These are phyloP conservation scores for Ophiostoma australiae DNA, from an alignment of 2,329 filamentous ascomycete species.

Conservation along the genomic window DNA sequence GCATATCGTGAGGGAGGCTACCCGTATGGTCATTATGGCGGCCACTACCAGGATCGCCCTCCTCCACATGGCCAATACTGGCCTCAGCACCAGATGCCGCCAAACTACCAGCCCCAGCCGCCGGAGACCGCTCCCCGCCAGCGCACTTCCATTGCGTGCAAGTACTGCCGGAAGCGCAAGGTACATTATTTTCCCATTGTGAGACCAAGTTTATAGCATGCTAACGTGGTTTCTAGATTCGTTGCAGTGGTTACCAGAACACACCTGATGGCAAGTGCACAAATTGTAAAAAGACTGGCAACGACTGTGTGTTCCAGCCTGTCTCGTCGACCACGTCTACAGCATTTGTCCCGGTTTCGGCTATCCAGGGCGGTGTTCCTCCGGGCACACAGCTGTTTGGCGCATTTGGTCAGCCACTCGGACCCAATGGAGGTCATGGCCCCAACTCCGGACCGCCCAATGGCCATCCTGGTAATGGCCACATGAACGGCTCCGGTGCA, in stretches of 20 bases:
- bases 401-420: constrained; percentile 53
- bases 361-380: constrained; percentile 53
- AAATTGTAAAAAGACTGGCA: constrained; percentile 58
- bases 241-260: constrained; percentile 57
- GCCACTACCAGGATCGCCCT: constrained; percentile 27
- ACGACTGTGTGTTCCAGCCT: constrained; percentile 58
- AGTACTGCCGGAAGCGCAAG: constrained; percentile 59
- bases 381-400: constrained; percentile 54
- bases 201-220: not conserved
- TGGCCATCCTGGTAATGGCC: constrained; percentile 23
- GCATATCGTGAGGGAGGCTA: constrained; percentile 28
- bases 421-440: constrained; percentile 26
- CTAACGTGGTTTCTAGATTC: constrained; percentile 42
- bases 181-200: constrained; percentile 35
- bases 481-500: constrained; percentile 20
- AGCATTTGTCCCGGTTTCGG: constrained; percentile 56
- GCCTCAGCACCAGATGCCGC: constrained; percentile 28
- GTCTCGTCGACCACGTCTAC: constrained; percentile 51
- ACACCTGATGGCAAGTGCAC: constrained; percentile 56
- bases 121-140: constrained; percentile 53
- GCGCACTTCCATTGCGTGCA: constrained; percentile 56
- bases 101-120: constrained; percentile 35
- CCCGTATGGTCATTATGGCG: constrained; percentile 24
- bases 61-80: constrained; percentile 24
- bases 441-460: constrained; percentile 11